Evolutionary conservation across 306 rosid genomes (phyloP).

Genomic region (Cucumis hystrix): DNA sequence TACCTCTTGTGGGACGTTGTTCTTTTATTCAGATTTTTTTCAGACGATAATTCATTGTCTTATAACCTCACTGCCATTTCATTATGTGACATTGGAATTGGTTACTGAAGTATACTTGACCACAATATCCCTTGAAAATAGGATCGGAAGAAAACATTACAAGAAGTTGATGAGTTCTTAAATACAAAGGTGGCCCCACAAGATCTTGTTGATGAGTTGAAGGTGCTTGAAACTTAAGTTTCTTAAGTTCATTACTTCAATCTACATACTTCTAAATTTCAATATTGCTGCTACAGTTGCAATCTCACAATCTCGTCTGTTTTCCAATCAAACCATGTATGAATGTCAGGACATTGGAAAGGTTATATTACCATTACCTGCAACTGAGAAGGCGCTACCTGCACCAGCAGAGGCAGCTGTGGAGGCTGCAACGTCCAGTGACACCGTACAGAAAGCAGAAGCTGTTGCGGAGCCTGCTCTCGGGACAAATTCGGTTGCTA

Average conservation of each 20-base stretch:
- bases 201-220: conserved; percentile 65
- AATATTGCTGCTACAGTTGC: background rate
- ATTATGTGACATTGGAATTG: background rate
- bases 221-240: conserved; percentile 28
- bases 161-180: conserved; percentile 65
- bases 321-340: conserved; percentile 9
- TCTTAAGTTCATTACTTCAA: background rate
- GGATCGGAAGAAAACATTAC: conserved; percentile 68
- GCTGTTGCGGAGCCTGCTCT: conserved; percentile 25
- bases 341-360: conserved; percentile 64
- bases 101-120: background rate
- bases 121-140: conserved; percentile 11
- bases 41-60: background rate
- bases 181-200: conserved; percentile 83
- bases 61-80: background rate
- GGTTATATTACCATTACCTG: conserved; percentile 63
- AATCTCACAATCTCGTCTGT: background rate
- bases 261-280: background rate
- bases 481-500: conserved; percentile 50
- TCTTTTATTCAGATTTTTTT: background rate
- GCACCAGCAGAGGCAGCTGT: conserved; percentile 30
- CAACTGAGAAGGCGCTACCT: conserved; percentile 51
- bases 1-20: background rate
- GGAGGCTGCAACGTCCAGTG: conserved; percentile 19
- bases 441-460: conserved; percentile 15